Conservation (phyloP, 2,329 filamentous ascomycete genomes). For the Ophiostoma tasmaniense region DNA sequence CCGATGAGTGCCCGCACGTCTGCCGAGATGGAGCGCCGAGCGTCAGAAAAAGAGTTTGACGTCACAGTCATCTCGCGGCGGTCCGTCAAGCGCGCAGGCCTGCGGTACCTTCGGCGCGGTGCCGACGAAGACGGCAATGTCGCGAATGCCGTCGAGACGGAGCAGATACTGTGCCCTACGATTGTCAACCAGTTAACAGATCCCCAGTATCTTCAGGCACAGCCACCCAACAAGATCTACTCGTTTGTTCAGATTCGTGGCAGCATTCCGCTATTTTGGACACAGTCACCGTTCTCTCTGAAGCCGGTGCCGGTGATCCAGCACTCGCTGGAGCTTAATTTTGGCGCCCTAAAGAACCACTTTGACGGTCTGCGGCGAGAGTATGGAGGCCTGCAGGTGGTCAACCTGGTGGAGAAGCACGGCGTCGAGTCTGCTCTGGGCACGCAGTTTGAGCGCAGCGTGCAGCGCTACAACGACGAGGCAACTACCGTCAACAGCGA, state of each 20-base stretch:
- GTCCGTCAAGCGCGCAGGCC: slow-evolving; percentile 74
- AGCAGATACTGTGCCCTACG: slow-evolving; percentile 72
- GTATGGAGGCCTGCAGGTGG: slow-evolving; percentile 71
- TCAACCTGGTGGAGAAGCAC: slow-evolving; percentile 83
- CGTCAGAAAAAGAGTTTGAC: slow-evolving; percentile 53
- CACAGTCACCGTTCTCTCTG: slow-evolving; percentile 85
- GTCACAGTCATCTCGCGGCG: slow-evolving; percentile 89
- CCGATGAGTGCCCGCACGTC: slow-evolving; percentile 13
- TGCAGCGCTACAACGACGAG: slow-evolving; percentile 57
- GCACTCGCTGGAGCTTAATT: slow-evolving; percentile 73
- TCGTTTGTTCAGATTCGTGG: slow-evolving; percentile 84
- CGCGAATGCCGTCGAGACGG: slow-evolving; percentile 89
- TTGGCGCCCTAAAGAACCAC: slow-evolving; percentile 67
- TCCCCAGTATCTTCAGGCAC: slow-evolving; percentile 32
- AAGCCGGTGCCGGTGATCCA: slow-evolving; percentile 78
- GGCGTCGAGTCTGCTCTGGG: slow-evolving; percentile 75
- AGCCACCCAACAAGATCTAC: slow-evolving; percentile 47
- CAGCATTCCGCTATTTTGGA: slow-evolving; percentile 91
- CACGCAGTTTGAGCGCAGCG: slow-evolving; percentile 62
- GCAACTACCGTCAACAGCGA: slow-evolving; percentile 22
- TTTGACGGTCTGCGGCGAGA: slow-evolving; percentile 59
- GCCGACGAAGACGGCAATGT: slow-evolving; percentile 82
- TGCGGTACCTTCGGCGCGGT: slow-evolving; percentile 83
- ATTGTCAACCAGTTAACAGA: slow-evolving; percentile 41
- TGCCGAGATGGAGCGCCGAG: slow-evolving; percentile 26